A percentile compares a stretch with the other conserved stretches of the same genome.
These are phyloP conservation scores for Chalara sp. DNA, from an alignment of 2,329 filamentous ascomycete genomes.

Conservation along the genomic window DNA sequence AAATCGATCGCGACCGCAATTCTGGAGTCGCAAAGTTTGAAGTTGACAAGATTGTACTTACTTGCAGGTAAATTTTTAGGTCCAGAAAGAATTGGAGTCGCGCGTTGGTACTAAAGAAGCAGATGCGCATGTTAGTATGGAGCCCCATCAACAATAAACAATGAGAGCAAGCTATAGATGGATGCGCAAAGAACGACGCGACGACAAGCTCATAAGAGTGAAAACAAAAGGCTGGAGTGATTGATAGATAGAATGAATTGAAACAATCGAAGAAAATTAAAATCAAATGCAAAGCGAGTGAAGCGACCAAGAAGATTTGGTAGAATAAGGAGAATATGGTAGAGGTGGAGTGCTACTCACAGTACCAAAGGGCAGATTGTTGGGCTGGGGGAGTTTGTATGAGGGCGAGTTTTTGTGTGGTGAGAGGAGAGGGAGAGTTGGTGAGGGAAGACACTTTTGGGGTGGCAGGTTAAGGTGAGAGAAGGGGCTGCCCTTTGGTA, in stretches of 20 bases:
- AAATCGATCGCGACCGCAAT: constrained; percentile 13
- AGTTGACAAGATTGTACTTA: constrained; percentile 13
- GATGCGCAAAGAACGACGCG: constrained; percentile 12
- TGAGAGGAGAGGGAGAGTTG: not conserved
- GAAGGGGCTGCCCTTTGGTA: not conserved
- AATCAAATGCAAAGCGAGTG: too few relatives aligned
- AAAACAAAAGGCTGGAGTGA: not conserved
- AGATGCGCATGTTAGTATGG: not conserved
- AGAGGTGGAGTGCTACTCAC: too few relatives aligned
- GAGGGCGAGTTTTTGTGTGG: not conserved
- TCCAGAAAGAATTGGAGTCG: constrained; percentile 2
- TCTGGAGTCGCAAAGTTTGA: constrained; percentile 6
- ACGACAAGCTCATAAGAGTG: not conserved
- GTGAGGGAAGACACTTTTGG: not conserved
- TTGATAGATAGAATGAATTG: too few relatives aligned
- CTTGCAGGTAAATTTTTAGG: constrained; percentile 8
- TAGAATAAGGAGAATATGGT: too few relatives aligned
- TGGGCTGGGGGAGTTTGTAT: too few relatives aligned
- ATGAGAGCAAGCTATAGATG: constrained; percentile 8
- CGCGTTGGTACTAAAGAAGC: constrained; percentile 15
- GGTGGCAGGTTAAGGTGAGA: too few relatives aligned
- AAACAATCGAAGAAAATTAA: too few relatives aligned
- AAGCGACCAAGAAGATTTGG: too few relatives aligned
- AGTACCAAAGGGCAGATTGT: too few relatives aligned
- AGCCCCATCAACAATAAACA: constrained; percentile 12